phyloP scores from a whole-genome alignment of 2,329 filamentous ascomycete genomes.

The Trichophyton simii region DNA sequence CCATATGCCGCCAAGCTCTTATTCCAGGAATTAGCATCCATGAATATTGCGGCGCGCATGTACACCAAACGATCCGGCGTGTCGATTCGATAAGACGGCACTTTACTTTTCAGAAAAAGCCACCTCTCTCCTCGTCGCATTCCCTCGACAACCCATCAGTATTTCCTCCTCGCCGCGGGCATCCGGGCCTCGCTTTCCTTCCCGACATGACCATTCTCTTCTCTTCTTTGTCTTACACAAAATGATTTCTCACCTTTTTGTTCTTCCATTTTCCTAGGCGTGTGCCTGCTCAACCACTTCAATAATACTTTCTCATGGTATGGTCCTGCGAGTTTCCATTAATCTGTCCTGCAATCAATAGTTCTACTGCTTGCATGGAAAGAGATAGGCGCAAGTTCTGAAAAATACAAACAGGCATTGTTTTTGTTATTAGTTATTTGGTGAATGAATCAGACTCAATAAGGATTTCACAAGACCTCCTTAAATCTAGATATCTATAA shows the following conservation, averaged over 20 bases:
- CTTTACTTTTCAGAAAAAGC: neutral
- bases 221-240: conserved; percentile 1
- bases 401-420: neutral
- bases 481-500: too few relatives aligned
- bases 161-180: neutral
- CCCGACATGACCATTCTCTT: neutral
- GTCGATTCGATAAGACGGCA: conserved; percentile 24
- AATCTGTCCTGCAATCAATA: neutral
- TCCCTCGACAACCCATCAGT: neutral
- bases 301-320: conserved; percentile 1
- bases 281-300: neutral
- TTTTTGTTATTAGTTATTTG: neutral
- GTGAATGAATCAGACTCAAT: neutral
- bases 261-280: neutral
- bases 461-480: neutral
- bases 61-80: conserved; percentile 57
- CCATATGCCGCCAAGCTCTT: conserved; percentile 95
- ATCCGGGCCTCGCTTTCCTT: neutral
- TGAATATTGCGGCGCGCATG: conserved; percentile 98
- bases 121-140: neutral
- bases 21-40: conserved; percentile 93
- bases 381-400: neutral
- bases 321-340: neutral
- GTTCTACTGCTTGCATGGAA: neutral
- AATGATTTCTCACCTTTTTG: neutral